Percentiles rank a stretch among this genome's conserved stretches.
phyloP scores from a whole-genome alignment of 257 asterid species.

The Fraxinus americana region DNA sequence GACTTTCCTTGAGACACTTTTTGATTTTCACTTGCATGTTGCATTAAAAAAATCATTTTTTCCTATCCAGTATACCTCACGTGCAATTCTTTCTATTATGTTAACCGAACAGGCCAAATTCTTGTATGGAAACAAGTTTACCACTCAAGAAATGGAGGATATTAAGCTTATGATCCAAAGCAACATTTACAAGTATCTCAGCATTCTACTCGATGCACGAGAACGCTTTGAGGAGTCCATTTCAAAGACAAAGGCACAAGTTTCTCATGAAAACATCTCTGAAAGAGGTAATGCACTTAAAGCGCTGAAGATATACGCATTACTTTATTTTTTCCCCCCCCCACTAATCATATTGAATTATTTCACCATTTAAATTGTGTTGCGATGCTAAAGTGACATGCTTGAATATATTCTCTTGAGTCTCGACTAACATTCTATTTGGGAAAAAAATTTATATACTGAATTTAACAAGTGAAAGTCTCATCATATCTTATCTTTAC shows the following conservation, averaged over 20 bases:
- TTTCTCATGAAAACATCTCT: slow-evolving; percentile 35
- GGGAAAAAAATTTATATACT: not conserved
- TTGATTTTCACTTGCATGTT: not conserved
- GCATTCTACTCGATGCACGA: slow-evolving; percentile 90
- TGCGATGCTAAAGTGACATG: not conserved
- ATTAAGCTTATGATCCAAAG: slow-evolving; percentile 96
- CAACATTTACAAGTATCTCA: slow-evolving; percentile 85
- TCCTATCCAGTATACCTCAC: not conserved
- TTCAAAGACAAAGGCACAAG: slow-evolving; percentile 32
- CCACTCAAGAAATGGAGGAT: slow-evolving; percentile 74
- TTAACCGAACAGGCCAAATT: slow-evolving; percentile 65
- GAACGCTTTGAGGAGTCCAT: slow-evolving; percentile 89
- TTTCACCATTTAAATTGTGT: not conserved
- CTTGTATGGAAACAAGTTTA: slow-evolving; percentile 78
- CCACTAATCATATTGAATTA: not conserved
- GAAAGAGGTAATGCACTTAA: slow-evolving; percentile 39
- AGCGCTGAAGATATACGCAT: slow-evolving; percentile 1
- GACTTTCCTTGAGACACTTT: not conserved
- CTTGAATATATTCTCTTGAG: not conserved
- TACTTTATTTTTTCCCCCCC: slow-evolving; percentile 1
- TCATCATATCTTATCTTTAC: not conserved
- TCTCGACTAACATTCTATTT: not conserved
- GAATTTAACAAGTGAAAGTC: too few relatives aligned
- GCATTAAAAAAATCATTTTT: not conserved
- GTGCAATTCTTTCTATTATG: not conserved